These are phyloP conservation scores for Clarireedia monteithiana DNA, from an alignment of 2,329 filamentous ascomycete species.

Conservation along the genomic window DNA sequence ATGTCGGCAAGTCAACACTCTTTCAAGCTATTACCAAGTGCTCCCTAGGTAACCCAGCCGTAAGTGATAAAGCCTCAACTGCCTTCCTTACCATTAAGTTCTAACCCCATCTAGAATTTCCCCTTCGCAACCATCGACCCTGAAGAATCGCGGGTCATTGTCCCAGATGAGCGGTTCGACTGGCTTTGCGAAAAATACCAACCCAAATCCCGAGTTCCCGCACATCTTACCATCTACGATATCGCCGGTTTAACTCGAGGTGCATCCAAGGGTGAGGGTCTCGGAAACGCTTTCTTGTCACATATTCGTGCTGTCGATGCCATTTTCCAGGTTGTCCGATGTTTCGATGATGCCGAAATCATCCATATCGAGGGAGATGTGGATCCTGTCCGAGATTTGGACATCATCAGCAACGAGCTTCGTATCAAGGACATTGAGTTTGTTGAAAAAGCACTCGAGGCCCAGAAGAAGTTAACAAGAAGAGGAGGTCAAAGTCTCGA, in stretches of 20 bases:
- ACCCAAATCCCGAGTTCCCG: conserved; percentile 93
- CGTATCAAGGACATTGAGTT: conserved; percentile 99
- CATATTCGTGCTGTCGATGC: conserved; percentile 98
- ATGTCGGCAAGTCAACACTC: conserved; percentile 98
- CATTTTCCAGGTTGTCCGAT: conserved; percentile 94
- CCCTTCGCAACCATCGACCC: conserved; percentile 98
- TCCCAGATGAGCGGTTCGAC: conserved; percentile 92
- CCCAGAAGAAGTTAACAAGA: conserved; percentile 86
- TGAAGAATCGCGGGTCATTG: conserved; percentile 94
- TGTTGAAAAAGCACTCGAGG: conserved; percentile 88
- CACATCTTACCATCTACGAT: conserved; percentile 96
- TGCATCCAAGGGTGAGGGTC: conserved; percentile 92
- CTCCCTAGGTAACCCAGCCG: conserved; percentile 91
- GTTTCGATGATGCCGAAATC: conserved; percentile 98
- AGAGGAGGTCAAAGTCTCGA: conserved; percentile 92
- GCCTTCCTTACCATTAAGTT: conserved; percentile 4
- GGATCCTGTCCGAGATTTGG: conserved; percentile 85
- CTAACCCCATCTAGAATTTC: conserved; percentile 62
- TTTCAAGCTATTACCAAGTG: conserved; percentile 99
- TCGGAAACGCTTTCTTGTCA: conserved; percentile 96
- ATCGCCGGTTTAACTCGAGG: conserved; percentile 95
- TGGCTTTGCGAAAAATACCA: conserved; percentile 96
- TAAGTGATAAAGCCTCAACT: conserved; percentile 41
- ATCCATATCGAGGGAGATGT: conserved; percentile 99
- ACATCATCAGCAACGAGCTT: conserved; percentile 95